Evolutionary conservation across 129 eudicot genomes (phyloP), one percentile per base, ranked within the genome.

Genomic region (Helichrysum umbraculigerum): DNA sequence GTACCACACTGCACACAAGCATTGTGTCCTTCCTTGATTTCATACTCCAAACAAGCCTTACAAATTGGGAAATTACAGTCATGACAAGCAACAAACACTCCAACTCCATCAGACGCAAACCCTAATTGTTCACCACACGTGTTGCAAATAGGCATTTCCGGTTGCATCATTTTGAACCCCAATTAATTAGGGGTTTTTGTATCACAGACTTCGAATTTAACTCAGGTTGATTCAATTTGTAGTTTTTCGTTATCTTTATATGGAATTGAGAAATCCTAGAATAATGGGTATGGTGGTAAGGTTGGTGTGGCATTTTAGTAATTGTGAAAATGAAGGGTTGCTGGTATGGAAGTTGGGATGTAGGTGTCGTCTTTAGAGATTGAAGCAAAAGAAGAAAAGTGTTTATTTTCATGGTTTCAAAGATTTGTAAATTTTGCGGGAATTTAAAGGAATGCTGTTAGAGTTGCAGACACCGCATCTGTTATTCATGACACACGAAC

Each of bases 1-100:
- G 88, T 75, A 54, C 82, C 92, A 74, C 99, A 95, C 1, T 90
- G 91, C 16, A 89, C 74, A 81, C 99, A 95, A 44, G 92, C 82
- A 65, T 51, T 86, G 15, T 87, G 87, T 0, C 99, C 99, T 68
- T 91, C 96, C 70, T 88, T 91, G 76, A 95, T 83, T 56, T 91
- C 99, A 39, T 78, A 83, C 17, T 89, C 92, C 72, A 91, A 72
- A 70, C 99, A 95, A n/a, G 85, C 11, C 74, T 81, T 87, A 83
- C 99, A 95, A 29, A 95, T 82, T 16, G 97, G 91, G 77, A 84
- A 87, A 81, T 92, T 95, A 71, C 99, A 95, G 39, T 91, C 97
- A 78, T 83, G 96, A 76, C 99, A 95, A 60, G 88, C 94, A 69
- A 89, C 96, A 87, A 95, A 95, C 37, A 82, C 86, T 74, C 91